Evolutionary conservation across 2,329 filamentous ascomycete genomes (phyloP), one percentile per base, ranked within the genome.

Genomic region (Periconia sp.): DNA sequence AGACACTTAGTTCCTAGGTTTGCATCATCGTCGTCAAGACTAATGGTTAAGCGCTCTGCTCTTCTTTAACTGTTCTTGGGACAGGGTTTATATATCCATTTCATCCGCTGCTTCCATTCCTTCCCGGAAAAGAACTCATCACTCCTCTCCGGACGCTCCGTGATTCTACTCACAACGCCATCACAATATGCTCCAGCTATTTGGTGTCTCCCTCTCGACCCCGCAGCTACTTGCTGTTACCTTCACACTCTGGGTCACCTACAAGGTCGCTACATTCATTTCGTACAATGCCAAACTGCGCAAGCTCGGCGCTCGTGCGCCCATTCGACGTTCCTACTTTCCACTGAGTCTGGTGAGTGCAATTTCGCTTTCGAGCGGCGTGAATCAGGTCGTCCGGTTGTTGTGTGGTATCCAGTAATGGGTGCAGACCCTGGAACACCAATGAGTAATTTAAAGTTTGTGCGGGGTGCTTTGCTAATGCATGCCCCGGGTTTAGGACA

Each of bases 271-370:
- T 20, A 18, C 37, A 17, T 63, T 59, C 18, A 30, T 76, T 50
- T 59, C 63, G 33, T 52, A 61, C 45, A 72, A 77, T 57, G 60
- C 63, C 23, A 73, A 65, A 49, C 76, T 81, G 52, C 60, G 64
- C 30, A 62, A 61, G 14, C 70, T 81, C n/a, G 79, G 79, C 41
- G 66, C 67, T 17, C 74, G 74, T 55, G 87, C 77, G 2, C 73
- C 76, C 1, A 53, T 65, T 9, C 62, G 74, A 37, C 66, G 59
- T 2, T 72, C 70, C 3, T 76, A 72, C 52, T 60, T 74, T 7
- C 78, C 78, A 1, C 70, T 67, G 41, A 89, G 87, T 45, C 59
- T 92, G 41, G 33, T 37, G 33, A 5, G 33, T 37, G 15, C 33
- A 37, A 37, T 13, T 11, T 37, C 10, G 5, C 23, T 27, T 27